Evolutionary conservation across 164 flowering plant species (phyloP).

Genomic region (Magnolia officinalis): DNA sequence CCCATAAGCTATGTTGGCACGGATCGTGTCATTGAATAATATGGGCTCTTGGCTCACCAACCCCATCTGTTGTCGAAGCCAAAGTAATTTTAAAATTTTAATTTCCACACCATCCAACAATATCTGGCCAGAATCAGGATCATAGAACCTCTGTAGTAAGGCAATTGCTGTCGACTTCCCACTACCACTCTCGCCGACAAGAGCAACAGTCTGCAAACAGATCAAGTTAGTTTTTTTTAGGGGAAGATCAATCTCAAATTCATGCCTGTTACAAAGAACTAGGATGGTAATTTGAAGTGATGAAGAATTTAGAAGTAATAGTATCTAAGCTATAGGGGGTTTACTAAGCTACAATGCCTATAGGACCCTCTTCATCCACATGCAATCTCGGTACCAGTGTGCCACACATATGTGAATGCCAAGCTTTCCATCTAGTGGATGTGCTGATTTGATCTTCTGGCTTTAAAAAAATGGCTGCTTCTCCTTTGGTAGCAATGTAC

Average conservation of each 20-base stretch:
- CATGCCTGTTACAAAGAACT: not conserved
- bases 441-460: not conserved
- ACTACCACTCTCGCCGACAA: constrained; percentile 28
- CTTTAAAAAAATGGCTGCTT: not conserved
- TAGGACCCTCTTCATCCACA: not conserved
- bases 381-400: not conserved
- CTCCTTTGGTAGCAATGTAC: too few relatives aligned
- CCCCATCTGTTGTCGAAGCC: constrained; percentile 75
- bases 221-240: not conserved
- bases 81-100: constrained; percentile 39
- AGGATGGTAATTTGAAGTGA: not conserved
- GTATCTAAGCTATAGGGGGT: not conserved
- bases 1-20: constrained; percentile 28
- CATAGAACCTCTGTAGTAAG: constrained; percentile 60
- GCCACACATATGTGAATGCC: not conserved
- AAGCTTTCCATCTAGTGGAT: not conserved
- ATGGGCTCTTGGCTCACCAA: constrained; percentile 67
- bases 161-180: constrained; percentile 47
- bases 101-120: constrained; percentile 53
- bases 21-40: constrained; percentile 25
- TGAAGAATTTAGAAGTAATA: too few relatives aligned
- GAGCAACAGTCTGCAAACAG: constrained; percentile 18
- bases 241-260: not conserved
- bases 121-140: constrained; percentile 37
- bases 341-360: too few relatives aligned